phyloP scores from a whole-genome alignment of 441 rosid genomes.

The Populus hybrid region DNA sequence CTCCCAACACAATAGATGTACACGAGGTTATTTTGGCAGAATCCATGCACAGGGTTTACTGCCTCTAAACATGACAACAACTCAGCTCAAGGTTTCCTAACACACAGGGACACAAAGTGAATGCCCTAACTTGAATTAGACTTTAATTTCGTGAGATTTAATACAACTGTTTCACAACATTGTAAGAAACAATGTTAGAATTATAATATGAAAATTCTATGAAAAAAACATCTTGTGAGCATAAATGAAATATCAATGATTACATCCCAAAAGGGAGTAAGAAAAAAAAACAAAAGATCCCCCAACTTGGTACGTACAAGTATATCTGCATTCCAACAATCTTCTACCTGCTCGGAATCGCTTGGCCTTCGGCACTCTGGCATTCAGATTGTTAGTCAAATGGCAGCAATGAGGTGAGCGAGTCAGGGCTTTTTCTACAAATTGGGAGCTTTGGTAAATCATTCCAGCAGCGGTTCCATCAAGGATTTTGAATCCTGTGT shows the following conservation, averaged over 20 bases:
- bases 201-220: background rate
- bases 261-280: background rate
- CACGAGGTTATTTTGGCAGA: background rate
- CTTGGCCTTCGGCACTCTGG: background rate
- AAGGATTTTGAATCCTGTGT: constrained; percentile 41
- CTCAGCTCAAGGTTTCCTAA: background rate
- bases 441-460: constrained; percentile 6
- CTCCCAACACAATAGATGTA: background rate
- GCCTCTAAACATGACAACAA: background rate
- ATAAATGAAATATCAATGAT: background rate
- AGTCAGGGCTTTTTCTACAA: background rate
- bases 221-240: background rate
- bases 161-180: background rate
- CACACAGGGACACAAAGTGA: background rate
- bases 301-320: background rate
- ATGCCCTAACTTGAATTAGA: background rate
- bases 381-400: background rate
- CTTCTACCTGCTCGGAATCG: background rate
- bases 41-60: background rate
- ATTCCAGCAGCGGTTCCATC: constrained; percentile 61
- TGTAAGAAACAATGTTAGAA: background rate
- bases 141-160: background rate
- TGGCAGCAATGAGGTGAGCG: too few relatives aligned
- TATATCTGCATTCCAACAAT: too few relatives aligned
- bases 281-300: background rate